Evolutionary conservation across 768 basidiomycete species (phyloP), one percentile per base, ranked within the genome.

Genomic region (Megacollybia marginata): DNA sequence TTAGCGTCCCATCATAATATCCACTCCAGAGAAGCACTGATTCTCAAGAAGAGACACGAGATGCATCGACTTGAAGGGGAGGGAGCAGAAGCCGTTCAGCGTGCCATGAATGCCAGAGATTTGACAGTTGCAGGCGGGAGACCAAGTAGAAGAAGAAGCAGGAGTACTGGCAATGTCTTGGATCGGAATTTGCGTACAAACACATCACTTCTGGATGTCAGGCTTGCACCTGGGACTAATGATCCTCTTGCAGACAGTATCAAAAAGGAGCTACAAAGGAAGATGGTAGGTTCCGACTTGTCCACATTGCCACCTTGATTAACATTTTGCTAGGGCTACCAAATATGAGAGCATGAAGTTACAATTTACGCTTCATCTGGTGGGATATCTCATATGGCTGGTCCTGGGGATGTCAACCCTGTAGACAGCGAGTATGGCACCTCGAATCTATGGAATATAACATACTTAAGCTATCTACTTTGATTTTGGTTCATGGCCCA

Each of bases 341-440:
- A 82, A 32, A 74, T 98, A 42, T 80, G 85, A 23, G 85, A 94
- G 63, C 85, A 76, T 33, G 79, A 82, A 56, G 73, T 70, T 16
- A 85, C 80, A 13, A 90, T 95, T 34, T 89, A 88, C 57, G 92
- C 92, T 9, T 82, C 83, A 18, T 87, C 85, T 28, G 86, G 91
- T 59, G 79, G 79, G 52, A 73, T 92, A 42, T 76, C 82, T 5
- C 88, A 91, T 62, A 71, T 80, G 61, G 71, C 74, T 44, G 75
- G 79, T 20, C 85, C 87, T 36, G 92, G 92, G 13, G 94, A 95
- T 63, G 72, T 94, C 23, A 83, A 92, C 59, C 67, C 72, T 20
- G 90, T n/a, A n/a, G n/a, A n/a, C n/a, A n/a, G n/a, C n/a, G n/a
- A n/a, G n/a, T n/a, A n/a, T n/a, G n/a, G n/a, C n/a, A n/a, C n/a